These are phyloP conservation scores for Prunus armeniaca DNA, from an alignment of 306 rosid genomes.

Conservation along the genomic window DNA sequence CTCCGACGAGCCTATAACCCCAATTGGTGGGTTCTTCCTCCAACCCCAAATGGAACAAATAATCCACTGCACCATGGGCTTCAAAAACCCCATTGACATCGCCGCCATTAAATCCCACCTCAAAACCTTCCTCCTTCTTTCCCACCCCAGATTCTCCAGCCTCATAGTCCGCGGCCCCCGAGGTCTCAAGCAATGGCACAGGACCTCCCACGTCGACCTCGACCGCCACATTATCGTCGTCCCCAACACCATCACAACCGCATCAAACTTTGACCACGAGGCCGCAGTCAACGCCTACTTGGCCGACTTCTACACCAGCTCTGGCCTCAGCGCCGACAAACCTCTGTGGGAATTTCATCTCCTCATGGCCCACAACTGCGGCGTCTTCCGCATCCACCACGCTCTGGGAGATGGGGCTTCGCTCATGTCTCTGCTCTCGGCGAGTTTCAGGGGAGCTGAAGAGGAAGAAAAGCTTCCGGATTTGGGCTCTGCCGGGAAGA, in stretches of 20 bases:
- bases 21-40: neutral
- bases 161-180: too few species aligned
- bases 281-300: too few species aligned
- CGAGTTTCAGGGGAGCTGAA: slow-evolving; percentile 46
- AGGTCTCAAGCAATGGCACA: too few species aligned
- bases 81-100: neutral
- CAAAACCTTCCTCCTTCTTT: neutral
- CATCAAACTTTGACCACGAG: slow-evolving; percentile 15
- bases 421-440: slow-evolving; percentile 65
- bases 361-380: slow-evolving; percentile 51
- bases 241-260: too few species aligned
- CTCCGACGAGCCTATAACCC: neutral
- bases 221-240: too few species aligned
- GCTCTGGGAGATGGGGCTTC: slow-evolving; percentile 83
- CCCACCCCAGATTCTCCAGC: neutral
- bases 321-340: slow-evolving; percentile 19
- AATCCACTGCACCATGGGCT: neutral
- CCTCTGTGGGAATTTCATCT: slow-evolving; percentile 90
- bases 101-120: neutral
- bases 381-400: slow-evolving; percentile 67
- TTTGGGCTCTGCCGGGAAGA: slow-evolving; percentile 5
- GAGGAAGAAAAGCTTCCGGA: slow-evolving; percentile 42
- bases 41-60: neutral
- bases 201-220: too few species aligned
- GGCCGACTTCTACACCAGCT: too few species aligned